A percentile compares a stretch with the other conserved stretches of the same genome.
These are phyloP conservation scores for Xylogone sp. DNA, from an alignment of 2,329 filamentous ascomycete species.

Conservation along the genomic window DNA sequence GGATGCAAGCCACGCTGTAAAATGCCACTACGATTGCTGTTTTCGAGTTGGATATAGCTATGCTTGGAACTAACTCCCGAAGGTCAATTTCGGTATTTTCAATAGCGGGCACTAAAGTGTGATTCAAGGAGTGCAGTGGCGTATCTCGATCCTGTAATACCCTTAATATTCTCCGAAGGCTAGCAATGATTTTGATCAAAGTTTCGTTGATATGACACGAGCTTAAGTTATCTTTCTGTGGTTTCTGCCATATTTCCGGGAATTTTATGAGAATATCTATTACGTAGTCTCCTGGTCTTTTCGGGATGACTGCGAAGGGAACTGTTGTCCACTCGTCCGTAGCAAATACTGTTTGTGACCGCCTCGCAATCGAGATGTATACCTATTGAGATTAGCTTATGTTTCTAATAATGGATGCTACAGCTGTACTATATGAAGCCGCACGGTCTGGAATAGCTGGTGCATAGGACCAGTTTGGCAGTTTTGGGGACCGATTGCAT, in stretches of 20 bases:
- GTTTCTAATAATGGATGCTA: background rate
- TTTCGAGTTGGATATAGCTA: background rate
- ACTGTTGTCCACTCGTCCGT: background rate
- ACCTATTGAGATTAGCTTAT: background rate
- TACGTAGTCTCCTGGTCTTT: background rate
- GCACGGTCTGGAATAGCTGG: background rate
- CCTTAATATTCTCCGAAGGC: background rate
- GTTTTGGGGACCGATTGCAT: constrained; percentile 1
- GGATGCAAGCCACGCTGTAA: background rate
- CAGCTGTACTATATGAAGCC: background rate
- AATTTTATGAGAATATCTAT: background rate
- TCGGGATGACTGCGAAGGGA: background rate
- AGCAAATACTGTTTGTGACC: background rate
- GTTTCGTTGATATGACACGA: background rate
- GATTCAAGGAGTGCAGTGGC: background rate
- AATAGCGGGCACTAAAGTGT: too few species aligned
- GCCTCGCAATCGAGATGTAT: background rate
- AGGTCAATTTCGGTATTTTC: background rate
- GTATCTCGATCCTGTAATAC: background rate
- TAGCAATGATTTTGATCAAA: background rate
- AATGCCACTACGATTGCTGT: background rate
- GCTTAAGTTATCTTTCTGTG: background rate
- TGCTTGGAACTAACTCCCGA: background rate
- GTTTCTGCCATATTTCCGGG: background rate
- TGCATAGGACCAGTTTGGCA: constrained; percentile 2